phyloP scores from a whole-genome alignment of 2,329 filamentous ascomycete species.

The Talaromyces marneffei region DNA sequence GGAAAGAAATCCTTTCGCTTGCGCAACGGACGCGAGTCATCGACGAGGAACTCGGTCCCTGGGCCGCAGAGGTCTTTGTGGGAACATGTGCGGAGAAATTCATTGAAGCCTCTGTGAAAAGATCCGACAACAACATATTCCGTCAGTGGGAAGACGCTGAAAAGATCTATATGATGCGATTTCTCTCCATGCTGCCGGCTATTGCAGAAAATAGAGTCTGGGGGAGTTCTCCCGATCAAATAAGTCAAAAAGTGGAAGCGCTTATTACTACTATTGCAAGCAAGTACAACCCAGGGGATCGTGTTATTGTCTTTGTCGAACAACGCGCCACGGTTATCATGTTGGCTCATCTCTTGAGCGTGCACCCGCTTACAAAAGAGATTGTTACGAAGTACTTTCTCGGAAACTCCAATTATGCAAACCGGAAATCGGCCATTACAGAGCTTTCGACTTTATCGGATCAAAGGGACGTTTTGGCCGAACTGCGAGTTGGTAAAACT shows the following conservation, averaged over 20 bases:
- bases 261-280: constrained; percentile 51
- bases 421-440: constrained; percentile 43
- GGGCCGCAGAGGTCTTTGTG: constrained; percentile 65
- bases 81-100: constrained; percentile 42
- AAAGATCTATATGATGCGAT: constrained; percentile 50
- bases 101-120: constrained; percentile 17
- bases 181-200: constrained; percentile 27
- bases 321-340: constrained; percentile 58
- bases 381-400: constrained; percentile 47
- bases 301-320: constrained; percentile 61
- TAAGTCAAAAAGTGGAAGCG: constrained; percentile 55
- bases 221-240: constrained; percentile 18
- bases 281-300: constrained; percentile 43
- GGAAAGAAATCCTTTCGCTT: constrained; percentile 53
- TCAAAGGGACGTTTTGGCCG: constrained; percentile 48
- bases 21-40: constrained; percentile 48
- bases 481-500: constrained; percentile 48
- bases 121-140: constrained; percentile 28
- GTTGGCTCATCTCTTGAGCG: constrained; percentile 52
- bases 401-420: constrained; percentile 42
- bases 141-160: constrained; percentile 47
- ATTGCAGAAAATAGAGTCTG: constrained; percentile 14
- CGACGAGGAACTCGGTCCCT: constrained; percentile 56
- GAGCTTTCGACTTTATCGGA: constrained; percentile 45
- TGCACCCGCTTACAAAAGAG: constrained; percentile 44